A percentile compares a stretch with the other conserved stretches of the same genome.
Conservation (phyloP, 805 yeast genomes). For the Yamadazyma paraphyllophila region DNA sequence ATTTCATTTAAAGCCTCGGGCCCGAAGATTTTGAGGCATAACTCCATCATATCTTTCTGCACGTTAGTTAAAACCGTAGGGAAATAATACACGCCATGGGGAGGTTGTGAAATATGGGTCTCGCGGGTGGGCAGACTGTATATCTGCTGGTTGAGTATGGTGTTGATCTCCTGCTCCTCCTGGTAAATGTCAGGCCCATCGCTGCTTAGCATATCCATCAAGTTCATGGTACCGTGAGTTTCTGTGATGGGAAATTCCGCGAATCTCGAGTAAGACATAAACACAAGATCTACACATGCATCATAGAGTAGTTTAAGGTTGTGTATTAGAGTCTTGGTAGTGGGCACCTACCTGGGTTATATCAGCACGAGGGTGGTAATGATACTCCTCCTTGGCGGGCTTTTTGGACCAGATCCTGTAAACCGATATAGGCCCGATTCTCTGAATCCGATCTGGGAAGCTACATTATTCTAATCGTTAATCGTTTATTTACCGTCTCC, state of each 20-base stretch:
- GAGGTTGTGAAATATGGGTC: constrained; percentile 14
- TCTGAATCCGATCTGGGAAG: background rate
- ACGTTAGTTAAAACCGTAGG: constrained; percentile 34
- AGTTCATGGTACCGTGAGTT: constrained; percentile 28
- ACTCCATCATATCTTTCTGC: constrained; percentile 35
- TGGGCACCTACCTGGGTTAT: too few relatives aligned
- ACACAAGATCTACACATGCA: too few relatives aligned
- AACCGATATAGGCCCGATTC: too few relatives aligned
- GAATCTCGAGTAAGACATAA: background rate
- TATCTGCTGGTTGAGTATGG: constrained; percentile 10
- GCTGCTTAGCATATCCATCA: constrained; percentile 38
- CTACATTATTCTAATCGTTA: background rate
- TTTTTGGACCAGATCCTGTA: too few relatives aligned
- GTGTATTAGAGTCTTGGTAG: too few relatives aligned
- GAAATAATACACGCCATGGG: constrained; percentile 27
- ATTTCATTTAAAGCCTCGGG: constrained; percentile 25
- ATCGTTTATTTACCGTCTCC: constrained; percentile 14
- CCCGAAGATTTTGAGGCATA: constrained; percentile 29
- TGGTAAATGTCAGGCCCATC: constrained; percentile 24
- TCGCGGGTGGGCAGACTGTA: background rate
- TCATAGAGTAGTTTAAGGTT: too few relatives aligned
- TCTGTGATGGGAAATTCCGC: background rate
- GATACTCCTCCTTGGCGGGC: too few relatives aligned
- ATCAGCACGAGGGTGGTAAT: too few relatives aligned
- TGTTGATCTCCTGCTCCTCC: constrained; percentile 12